Evolutionary conservation across 2,329 filamentous ascomycete genomes (phyloP).

Genomic region (Blumeria hordei): DNA sequence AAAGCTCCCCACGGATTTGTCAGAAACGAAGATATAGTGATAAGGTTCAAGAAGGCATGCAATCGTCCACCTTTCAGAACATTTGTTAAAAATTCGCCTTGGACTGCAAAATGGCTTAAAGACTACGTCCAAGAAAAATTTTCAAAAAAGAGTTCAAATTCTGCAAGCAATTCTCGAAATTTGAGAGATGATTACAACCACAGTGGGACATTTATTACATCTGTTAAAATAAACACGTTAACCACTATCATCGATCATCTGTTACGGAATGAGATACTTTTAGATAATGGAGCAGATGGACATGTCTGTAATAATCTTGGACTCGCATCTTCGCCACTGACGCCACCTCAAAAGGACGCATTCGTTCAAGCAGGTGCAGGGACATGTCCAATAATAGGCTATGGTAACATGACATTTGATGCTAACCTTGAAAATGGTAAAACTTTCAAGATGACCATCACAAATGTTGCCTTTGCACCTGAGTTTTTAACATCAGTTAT

Average conservation of each 20-base stretch:
- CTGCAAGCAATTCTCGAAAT: no score
- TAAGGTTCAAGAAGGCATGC: not conserved
- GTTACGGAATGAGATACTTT: no score
- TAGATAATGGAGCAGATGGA: not conserved
- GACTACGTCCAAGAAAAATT: not conserved
- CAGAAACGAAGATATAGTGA: not conserved
- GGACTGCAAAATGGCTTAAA: not conserved
- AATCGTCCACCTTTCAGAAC: not conserved
- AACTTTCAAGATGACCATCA: not conserved
- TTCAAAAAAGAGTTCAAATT: not conserved
- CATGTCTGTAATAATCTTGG: not conserved
- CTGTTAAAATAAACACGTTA: not conserved
- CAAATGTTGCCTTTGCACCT: constrained; percentile 1
- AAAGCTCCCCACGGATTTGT: not conserved
- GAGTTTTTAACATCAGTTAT: not conserved
- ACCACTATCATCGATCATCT: not conserved
- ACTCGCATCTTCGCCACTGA: not conserved
- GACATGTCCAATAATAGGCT: not conserved
- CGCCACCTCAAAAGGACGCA: not conserved
- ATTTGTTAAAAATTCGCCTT: not conserved
- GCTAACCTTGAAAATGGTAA: not conserved
- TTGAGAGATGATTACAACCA: not conserved
- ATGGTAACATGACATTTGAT: not conserved
- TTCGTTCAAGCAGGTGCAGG: not conserved
- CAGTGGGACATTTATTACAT: not conserved